Evolutionary conservation across 176 grass and related monocot genomes (phyloP), one percentile per base, ranked within the genome.

Genomic region (Aegilops speltoides): DNA sequence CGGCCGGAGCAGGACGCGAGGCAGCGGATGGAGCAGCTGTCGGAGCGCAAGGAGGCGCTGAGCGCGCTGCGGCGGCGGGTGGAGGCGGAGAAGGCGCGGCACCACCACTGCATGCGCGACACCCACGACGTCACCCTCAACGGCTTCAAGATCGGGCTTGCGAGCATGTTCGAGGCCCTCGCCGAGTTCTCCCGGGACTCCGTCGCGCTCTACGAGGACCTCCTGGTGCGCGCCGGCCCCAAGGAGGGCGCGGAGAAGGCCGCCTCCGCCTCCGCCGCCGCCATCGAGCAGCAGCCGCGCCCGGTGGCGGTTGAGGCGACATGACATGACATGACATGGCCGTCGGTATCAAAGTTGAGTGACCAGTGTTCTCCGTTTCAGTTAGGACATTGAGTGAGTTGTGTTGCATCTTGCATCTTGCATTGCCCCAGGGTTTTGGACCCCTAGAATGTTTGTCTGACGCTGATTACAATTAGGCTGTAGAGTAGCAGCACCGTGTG

Each of bases 91-190:
- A 98, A 96, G 87, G 85, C 34, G 15, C 89, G 91, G 79, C 93
- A 96, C 73, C 93, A 89, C 7, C 76, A 86, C 32, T 94, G 91
- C 37, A 91, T 98, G 96, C 82, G 81, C 14, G 92, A 94, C 24
- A 99, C 94, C 0, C 96, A 96, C 0, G 93, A 98, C 1, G 89
- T 98, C 38, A 94, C 92, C 17, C 91, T 98, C n/a, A 98, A 96
- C 2, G 92, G 96, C 37, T 94, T 98, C 79, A 98, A 98, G 86
- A 98, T 98, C 10, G 94, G 93, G 56, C 83, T 98, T 3, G 94
- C 93, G 10, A 62, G 92, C 32, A 93, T 93, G 31, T 99, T 99
- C 5, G 96, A 98, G 71, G 96, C 96, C 0, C 70, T 98, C 7
- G 63, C 90, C 0, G 96, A 98, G 19, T 98, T 98, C 81, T 92